A percentile compares a stretch with the other conserved stretches of the same genome.
Evolutionary conservation across 2,329 filamentous ascomycete genomes (phyloP).

Genomic region (Xylariomycetidae sp.): DNA sequence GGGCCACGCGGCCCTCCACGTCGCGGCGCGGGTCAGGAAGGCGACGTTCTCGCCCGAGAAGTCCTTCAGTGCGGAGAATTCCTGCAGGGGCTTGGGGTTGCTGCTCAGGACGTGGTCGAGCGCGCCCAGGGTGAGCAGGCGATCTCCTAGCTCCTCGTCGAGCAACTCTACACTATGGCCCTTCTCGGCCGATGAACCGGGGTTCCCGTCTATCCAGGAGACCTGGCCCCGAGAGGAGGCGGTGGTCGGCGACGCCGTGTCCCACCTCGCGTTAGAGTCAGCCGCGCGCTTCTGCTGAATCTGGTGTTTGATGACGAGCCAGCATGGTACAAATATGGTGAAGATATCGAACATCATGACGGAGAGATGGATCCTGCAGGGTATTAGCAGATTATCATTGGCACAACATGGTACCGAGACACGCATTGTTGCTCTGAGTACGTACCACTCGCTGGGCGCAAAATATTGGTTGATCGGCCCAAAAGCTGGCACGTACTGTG

Average conservation of each 20-base stretch:
- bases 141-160: constrained; percentile 29
- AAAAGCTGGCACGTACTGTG: constrained; percentile 36
- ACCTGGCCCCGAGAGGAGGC: constrained; percentile 7
- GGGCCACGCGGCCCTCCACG: constrained; percentile 46
- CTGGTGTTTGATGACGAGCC: constrained; percentile 22
- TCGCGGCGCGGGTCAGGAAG: constrained; percentile 54
- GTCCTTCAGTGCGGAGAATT: constrained; percentile 61
- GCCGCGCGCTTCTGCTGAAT: constrained; percentile 17
- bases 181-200: constrained; percentile 21
- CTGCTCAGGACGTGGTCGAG: constrained; percentile 57
- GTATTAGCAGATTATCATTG: too few species aligned
- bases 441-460: constrained; percentile 48
- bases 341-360: constrained; percentile 51
- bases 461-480: constrained; percentile 41
- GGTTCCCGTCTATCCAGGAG: constrained; percentile 12
- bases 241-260: constrained; percentile 19
- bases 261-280: constrained; percentile 26
- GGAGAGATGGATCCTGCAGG: constrained; percentile 41
- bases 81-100: constrained; percentile 55
- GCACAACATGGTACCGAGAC: too few species aligned
- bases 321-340: constrained; percentile 47
- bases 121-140: constrained; percentile 49
- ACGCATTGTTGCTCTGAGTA: too few species aligned
- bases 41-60: constrained; percentile 70
- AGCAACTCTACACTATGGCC: constrained; percentile 24